Conservation (phyloP, 768 basidiomycete genomes). For the Phaeotremella fagi region DNA sequence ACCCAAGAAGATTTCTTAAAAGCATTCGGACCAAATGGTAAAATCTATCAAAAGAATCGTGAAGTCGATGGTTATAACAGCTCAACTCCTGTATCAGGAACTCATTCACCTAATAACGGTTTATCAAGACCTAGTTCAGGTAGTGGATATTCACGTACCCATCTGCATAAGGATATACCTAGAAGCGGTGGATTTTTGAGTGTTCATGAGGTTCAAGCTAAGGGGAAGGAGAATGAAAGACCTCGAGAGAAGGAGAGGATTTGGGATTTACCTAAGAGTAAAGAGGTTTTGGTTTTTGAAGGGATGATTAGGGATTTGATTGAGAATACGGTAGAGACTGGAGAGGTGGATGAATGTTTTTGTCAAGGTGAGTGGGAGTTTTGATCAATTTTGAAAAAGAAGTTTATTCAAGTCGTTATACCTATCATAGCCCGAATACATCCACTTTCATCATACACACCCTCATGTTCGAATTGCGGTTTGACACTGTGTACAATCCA, state of each 20-base stretch:
- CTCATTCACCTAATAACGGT: conserved; percentile 8
- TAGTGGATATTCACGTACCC: background rate
- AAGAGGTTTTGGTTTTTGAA: conserved; percentile 37
- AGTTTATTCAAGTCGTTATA: no score
- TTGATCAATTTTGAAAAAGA: no score
- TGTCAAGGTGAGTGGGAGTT: conserved; percentile 47
- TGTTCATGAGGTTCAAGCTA: background rate
- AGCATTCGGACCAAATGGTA: conserved; percentile 36
- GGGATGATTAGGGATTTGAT: conserved; percentile 27
- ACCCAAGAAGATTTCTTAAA: conserved; percentile 21
- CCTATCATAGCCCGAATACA: conserved; percentile 44
- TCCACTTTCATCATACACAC: conserved; percentile 45
- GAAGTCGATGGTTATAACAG: conserved; percentile 19
- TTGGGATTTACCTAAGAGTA: conserved; percentile 38
- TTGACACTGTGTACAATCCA: conserved; percentile 46
- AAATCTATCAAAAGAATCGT: conserved; percentile 40
- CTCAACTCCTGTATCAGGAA: conserved; percentile 5
- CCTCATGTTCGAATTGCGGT: conserved; percentile 47
- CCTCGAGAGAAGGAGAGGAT: conserved; percentile 20
- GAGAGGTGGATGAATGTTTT: conserved; percentile 35
- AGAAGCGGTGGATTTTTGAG: conserved; percentile 1
- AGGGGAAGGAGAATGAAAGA: background rate
- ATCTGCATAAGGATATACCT: no score
- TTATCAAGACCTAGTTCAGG: background rate
- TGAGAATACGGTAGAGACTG: conserved; percentile 21